Percentiles rank a stretch among this genome's conserved stretches.
These are phyloP conservation scores for Auriscalpium orientale DNA, from an alignment of 768 basidiomycete species.

Conservation along the genomic window DNA sequence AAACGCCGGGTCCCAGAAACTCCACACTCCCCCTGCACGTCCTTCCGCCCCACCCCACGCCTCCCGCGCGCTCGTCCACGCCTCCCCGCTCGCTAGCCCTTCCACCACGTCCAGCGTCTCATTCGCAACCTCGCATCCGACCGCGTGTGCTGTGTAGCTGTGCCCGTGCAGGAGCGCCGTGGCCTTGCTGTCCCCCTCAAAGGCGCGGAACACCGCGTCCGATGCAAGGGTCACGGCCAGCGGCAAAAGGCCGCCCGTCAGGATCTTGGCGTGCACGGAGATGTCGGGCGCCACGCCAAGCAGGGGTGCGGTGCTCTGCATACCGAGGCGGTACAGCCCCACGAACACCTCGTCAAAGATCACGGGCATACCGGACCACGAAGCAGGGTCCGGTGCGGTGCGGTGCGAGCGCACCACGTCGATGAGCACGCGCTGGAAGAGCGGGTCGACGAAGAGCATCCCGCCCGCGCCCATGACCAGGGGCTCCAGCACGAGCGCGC, in stretches of 20 bases:
- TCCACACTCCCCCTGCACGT: slow-evolving; percentile 48
- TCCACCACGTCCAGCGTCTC: slow-evolving; percentile 67
- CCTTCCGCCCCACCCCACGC: slow-evolving; percentile 41
- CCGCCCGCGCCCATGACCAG: slow-evolving; percentile 93
- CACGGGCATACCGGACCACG: slow-evolving; percentile 74
- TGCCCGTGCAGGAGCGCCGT: slow-evolving; percentile 91
- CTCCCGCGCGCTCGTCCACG: slow-evolving; percentile 51
- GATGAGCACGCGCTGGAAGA: slow-evolving; percentile 85
- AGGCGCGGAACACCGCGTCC: slow-evolving; percentile 72
- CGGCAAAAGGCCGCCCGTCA: slow-evolving; percentile 89
- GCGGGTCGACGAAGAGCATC: slow-evolving; percentile 95
- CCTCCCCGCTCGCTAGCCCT: slow-evolving; percentile 34
- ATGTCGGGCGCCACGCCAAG: slow-evolving; percentile 80
- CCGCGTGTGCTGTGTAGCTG: slow-evolving; percentile 89
- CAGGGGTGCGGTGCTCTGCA: slow-evolving; percentile 53
- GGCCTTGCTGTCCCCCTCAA: slow-evolving; percentile 67
- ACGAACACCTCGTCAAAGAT: slow-evolving; percentile 96
- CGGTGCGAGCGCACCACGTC: slow-evolving; percentile 58
- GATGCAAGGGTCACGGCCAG: slow-evolving; percentile 80
- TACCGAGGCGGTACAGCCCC: slow-evolving; percentile 83
- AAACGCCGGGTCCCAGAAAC: slow-evolving; percentile 80
- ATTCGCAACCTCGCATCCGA: slow-evolving; percentile 89
- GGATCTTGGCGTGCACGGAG: slow-evolving; percentile 84
- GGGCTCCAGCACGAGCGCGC: slow-evolving; percentile 84
- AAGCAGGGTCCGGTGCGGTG: slow-evolving; percentile 24